phyloP scores from a whole-genome alignment of 257 asterid species.

The Paraleonurus japonicus region DNA sequence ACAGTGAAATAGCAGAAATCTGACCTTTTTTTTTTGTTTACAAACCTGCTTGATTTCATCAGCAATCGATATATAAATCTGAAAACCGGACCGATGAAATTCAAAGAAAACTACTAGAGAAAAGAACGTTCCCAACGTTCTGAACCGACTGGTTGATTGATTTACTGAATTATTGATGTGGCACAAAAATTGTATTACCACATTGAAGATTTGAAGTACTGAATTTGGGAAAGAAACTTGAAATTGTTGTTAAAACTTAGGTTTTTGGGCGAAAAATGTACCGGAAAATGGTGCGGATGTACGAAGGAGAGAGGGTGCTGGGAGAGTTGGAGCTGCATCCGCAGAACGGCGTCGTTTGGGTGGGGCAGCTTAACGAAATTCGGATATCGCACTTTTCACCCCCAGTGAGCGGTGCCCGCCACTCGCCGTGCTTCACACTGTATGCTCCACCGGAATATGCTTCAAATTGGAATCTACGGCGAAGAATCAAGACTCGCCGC shows the following conservation, averaged over 20 bases:
- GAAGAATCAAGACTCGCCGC: conserved; percentile 64
- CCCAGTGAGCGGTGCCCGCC: conserved; percentile 97
- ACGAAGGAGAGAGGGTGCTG: conserved; percentile 69
- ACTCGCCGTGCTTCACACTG: conserved; percentile 79
- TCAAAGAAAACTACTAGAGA: conserved; percentile 22
- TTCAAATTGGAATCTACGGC: conserved; percentile 81
- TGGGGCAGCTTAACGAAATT: conserved; percentile 53
- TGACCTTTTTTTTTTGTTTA: conserved; percentile 27
- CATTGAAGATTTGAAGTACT: conserved; percentile 31
- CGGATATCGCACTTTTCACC: conserved; percentile 71
- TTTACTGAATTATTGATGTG: conserved; percentile 34
- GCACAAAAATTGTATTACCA: conserved; percentile 38
- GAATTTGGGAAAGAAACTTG: conserved; percentile 26
- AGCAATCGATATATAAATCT: conserved; percentile 38
- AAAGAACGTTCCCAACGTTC: conserved; percentile 17
- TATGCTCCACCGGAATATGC: conserved; percentile 52
- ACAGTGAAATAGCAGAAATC: conserved; percentile 30
- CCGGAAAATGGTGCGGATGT: conserved; percentile 47
- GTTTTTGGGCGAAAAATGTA: conserved; percentile 33
- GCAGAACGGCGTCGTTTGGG: conserved; percentile 53
- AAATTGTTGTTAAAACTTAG: neutral
- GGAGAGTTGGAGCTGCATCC: conserved; percentile 77
- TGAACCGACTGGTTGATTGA: conserved; percentile 36
- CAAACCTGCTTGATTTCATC: conserved; percentile 16
- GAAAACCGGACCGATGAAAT: conserved; percentile 38